phyloP scores from a whole-genome alignment of 2,329 filamentous ascomycete species.

The Pyrenophora seminiperda region DNA sequence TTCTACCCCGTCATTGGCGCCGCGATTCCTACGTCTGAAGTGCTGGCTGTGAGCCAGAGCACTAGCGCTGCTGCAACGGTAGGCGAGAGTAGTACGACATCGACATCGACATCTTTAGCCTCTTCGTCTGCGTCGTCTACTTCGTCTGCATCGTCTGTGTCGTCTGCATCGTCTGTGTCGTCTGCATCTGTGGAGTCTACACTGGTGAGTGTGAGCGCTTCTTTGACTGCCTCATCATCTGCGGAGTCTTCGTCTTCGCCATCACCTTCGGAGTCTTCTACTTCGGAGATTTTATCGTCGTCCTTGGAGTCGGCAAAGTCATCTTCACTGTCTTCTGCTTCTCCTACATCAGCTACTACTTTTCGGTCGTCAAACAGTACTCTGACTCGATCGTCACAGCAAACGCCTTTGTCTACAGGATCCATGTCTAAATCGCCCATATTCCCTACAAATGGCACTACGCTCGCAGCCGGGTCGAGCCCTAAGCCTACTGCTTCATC shows the following conservation, averaged over 20 bases:
- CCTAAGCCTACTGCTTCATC: neutral
- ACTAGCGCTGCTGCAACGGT: neutral
- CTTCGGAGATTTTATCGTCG: no score
- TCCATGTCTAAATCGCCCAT: no score
- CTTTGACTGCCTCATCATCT: neutral
- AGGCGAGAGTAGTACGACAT: neutral
- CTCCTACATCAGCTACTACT: no score
- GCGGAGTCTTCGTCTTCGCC: neutral
- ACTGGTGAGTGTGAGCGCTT: neutral
- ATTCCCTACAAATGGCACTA: no score
- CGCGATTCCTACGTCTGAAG: neutral
- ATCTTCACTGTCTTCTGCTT: no score
- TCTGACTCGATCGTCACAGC: no score
- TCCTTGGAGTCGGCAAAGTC: no score
- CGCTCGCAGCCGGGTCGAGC: no score
- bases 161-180: neutral
- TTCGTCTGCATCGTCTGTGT: neutral
- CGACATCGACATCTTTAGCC: no score
- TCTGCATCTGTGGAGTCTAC: neutral
- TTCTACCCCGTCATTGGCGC: slow-evolving; percentile 18
- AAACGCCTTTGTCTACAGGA: no score
- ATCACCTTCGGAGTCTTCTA: neutral
- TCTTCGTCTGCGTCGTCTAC: neutral
- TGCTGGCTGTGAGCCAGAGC: neutral
- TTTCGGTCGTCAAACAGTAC: no score